Evolutionary conservation across 495 filamentous ascomycete genomes (phyloP).

Genomic region (Cudoniella acicularis): DNA sequence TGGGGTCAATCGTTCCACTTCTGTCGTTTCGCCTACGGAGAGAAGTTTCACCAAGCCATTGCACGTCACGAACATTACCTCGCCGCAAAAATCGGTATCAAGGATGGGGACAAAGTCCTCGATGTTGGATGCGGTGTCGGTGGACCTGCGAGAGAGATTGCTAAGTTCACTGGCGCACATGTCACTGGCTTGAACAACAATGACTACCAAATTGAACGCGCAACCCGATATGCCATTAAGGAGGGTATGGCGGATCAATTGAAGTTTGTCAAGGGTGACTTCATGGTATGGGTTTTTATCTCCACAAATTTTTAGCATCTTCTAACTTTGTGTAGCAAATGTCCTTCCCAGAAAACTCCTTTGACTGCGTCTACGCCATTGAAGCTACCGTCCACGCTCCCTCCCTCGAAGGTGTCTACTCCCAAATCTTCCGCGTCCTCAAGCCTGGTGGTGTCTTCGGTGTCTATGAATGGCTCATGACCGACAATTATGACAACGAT

Average conservation of each 20-base stretch:
- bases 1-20: conserved; percentile 96
- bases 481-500: conserved; percentile 84
- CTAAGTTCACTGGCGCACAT: conserved; percentile 86
- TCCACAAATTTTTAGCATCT: neutral
- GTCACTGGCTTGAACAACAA: conserved; percentile 97
- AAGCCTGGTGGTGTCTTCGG: conserved; percentile 96
- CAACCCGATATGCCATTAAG: conserved; percentile 73
- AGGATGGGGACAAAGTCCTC: conserved; percentile 80
- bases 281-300: conserved; percentile 54
- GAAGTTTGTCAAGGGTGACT: conserved; percentile 90
- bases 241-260: conserved; percentile 79
- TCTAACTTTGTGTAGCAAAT: conserved; percentile 57
- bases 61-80: conserved; percentile 98
- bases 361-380: conserved; percentile 97
- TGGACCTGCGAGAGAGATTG: conserved; percentile 90
- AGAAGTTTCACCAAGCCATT: conserved; percentile 87
- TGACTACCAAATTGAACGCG: conserved; percentile 98
- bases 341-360: conserved; percentile 84
- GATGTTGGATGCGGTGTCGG: conserved; percentile 97
- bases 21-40: conserved; percentile 87
- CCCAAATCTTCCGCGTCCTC: conserved; percentile 88
- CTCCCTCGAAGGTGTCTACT: conserved; percentile 89
- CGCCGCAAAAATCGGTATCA: conserved; percentile 79
- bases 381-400: conserved; percentile 96
- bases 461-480: conserved; percentile 99